phyloP scores from a whole-genome alignment of 805 yeast species.

The Candida saitoana region DNA sequence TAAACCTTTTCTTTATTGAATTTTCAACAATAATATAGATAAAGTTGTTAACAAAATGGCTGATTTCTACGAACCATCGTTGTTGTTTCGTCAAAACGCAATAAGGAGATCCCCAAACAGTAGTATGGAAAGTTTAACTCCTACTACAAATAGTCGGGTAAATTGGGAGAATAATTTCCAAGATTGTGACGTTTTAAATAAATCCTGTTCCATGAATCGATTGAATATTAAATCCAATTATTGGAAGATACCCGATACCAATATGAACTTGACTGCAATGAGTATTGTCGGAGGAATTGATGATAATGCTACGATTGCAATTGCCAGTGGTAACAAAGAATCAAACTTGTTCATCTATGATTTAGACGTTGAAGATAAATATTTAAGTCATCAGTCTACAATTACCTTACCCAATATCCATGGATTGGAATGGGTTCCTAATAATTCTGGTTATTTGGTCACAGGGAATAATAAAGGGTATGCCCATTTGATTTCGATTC shows the following conservation, averaged over 20 bases:
- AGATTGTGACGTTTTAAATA: slow-evolving; percentile 35
- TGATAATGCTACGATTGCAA: slow-evolving; percentile 33
- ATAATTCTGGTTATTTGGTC: slow-evolving; percentile 39
- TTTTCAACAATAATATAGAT: not conserved
- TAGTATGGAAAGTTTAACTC: slow-evolving; percentile 10
- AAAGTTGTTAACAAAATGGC: slow-evolving; percentile 14
- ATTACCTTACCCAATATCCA: slow-evolving; percentile 54
- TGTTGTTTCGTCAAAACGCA: slow-evolving; percentile 40
- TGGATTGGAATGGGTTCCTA: slow-evolving; percentile 50
- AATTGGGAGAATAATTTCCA: slow-evolving; percentile 14
- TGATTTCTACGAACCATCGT: slow-evolving; percentile 38
- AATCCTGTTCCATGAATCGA: slow-evolving; percentile 38
- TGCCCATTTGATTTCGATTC: slow-evolving; percentile 68
- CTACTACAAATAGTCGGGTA: not conserved
- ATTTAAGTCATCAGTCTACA: slow-evolving; percentile 55
- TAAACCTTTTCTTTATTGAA: not conserved
- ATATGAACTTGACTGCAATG: slow-evolving; percentile 44
- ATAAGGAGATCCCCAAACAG: slow-evolving; percentile 24
- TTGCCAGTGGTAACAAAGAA: slow-evolving; percentile 44
- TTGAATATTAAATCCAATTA: slow-evolving; percentile 41
- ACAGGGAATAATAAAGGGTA: slow-evolving; percentile 77
- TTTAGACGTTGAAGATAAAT: slow-evolving; percentile 34
- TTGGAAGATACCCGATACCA: slow-evolving; percentile 43
- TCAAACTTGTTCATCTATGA: slow-evolving; percentile 52
- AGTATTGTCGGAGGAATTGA: slow-evolving; percentile 14